Base-by-base conservation (phyloP, 2,329 filamentous ascomycete genomes). In the Ceratocystis smalleyi region DNA sequence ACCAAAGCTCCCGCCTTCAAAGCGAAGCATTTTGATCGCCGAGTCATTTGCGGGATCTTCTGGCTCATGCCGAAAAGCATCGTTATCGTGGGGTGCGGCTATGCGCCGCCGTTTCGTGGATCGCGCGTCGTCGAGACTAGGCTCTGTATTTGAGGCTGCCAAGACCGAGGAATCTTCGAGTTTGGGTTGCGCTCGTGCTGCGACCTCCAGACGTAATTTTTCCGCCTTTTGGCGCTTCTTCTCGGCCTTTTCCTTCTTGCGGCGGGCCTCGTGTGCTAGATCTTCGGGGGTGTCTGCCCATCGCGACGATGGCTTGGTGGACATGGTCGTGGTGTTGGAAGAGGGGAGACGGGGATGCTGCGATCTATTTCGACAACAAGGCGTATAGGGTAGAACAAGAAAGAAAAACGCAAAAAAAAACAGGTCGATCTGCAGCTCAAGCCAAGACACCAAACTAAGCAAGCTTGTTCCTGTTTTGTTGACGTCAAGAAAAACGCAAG, bases 271-370 rank as follows among this genome's bases (percentile, higher is more conserved):
- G 51, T 86, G 79, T 54, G 83, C 88, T 24, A 84, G 83, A 72
- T 96, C 91, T 69, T 91, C 89, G 69, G 89, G 88, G 57, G 87
- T 84, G 71, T 91, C 83, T 68, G 88, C 89, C 94, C 94, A 99
- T 74, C 92, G 85, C 61, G 92, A 96, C 72, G 83, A 84, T 8
- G 75, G 73, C 71, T 79, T 81, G 70, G 77, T 77, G 59, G 84
- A 79, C 84, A 87, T 88, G 7, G 8, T 57, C 10, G 30, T 27
- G 8, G 15, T 15, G 54, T 35, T 7, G n/a, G 27, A 5, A 35
- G 17, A n/a, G n/a, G 54, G 17, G 4, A 40, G 35, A 15, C 12
- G 15, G 35, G 35, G 35, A 40, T 40, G 1, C 35, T 40, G 35
- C 35, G 10, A 12, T 40, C 10, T 40, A 40, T 40, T 40, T 57